Conservation (phyloP, 1,284 basidiomycete genomes). For the Pseudozyma pruni region DNA sequence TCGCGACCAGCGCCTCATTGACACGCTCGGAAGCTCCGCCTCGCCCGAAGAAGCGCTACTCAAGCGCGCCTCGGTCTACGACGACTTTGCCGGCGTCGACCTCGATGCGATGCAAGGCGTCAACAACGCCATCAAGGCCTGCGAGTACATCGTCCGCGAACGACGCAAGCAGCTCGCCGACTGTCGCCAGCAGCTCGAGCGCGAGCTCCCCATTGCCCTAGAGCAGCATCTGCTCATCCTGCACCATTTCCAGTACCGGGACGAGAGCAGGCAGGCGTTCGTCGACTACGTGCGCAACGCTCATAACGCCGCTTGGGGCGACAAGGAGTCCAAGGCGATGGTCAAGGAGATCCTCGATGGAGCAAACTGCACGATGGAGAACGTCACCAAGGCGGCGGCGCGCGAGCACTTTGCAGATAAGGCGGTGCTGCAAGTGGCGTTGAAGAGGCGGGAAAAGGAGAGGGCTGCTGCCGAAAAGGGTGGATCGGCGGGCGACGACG, state of each 20-base stretch:
- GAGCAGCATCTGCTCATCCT: slow-evolving; percentile 71
- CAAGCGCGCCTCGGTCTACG: slow-evolving; percentile 49
- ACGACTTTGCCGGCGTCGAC: slow-evolving; percentile 49
- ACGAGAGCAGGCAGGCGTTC: slow-evolving; percentile 79
- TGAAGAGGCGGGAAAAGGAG: slow-evolving; percentile 44
- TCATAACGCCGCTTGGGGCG: slow-evolving; percentile 73
- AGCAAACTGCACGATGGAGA: slow-evolving; percentile 59
- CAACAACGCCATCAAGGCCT: slow-evolving; percentile 80
- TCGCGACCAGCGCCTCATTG: slow-evolving; percentile 84
- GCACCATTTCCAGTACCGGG: slow-evolving; percentile 75
- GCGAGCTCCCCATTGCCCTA: slow-evolving; percentile 75
- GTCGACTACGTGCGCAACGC: slow-evolving; percentile 78
- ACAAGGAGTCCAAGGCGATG: slow-evolving; percentile 77
- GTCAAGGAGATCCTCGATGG: slow-evolving; percentile 75
- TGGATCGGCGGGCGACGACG: slow-evolving; percentile 27
- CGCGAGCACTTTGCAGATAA: slow-evolving; percentile 17
- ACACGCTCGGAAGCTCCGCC: slow-evolving; percentile 88
- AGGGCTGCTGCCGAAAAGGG: slow-evolving; percentile 32
- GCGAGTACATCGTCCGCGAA: slow-evolving; percentile 87
- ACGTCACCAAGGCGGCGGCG: slow-evolving; percentile 26
- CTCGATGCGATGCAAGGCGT: slow-evolving; percentile 43
- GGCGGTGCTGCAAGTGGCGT: slow-evolving; percentile 39
- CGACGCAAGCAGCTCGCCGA: slow-evolving; percentile 81
- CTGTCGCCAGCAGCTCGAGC: slow-evolving; percentile 79
- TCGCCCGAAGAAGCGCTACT: slow-evolving; percentile 69